A percentile compares a stretch with the other conserved stretches of the same genome.
Evolutionary conservation across 176 grass and related monocot species (phyloP).

Genomic region (Cymbopogon citratus): DNA sequence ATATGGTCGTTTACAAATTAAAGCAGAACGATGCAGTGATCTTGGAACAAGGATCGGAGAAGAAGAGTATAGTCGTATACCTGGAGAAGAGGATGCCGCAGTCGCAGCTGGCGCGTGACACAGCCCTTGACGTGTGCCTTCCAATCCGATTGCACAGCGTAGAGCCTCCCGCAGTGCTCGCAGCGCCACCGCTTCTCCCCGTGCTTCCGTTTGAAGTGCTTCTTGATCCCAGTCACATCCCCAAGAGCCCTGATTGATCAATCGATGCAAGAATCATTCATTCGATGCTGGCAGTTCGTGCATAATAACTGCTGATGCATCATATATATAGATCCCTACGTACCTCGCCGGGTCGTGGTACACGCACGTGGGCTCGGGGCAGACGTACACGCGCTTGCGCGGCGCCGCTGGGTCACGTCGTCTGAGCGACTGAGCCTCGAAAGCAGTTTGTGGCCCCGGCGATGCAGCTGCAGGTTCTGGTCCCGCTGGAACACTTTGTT

Average conservation of each 20-base stretch:
- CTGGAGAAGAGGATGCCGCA: slow-evolving; percentile 95
- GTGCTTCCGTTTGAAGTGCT: slow-evolving; percentile 91
- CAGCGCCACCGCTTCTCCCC: slow-evolving; percentile 96
- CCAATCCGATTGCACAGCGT: slow-evolving; percentile 98
- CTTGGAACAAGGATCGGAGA: too few relatives aligned
- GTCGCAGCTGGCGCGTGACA: slow-evolving; percentile 83
- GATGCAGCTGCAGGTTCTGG: slow-evolving; percentile 97
- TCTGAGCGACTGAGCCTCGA: too few relatives aligned
- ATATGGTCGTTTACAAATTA: too few relatives aligned
- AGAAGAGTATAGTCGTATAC: slow-evolving; percentile 32
- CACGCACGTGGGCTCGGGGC: slow-evolving; percentile 78
- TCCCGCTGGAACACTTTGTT: slow-evolving; percentile 94
- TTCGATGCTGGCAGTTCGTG: too few relatives aligned
- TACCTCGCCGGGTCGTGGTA: slow-evolving; percentile 61
- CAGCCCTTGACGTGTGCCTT: slow-evolving; percentile 95
- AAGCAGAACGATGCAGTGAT: too few relatives aligned
- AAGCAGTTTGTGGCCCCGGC: slow-evolving; percentile 84
- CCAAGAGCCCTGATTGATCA: slow-evolving; percentile 73
- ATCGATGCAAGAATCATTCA: too few relatives aligned
- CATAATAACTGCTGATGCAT: too few relatives aligned
- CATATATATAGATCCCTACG: too few relatives aligned
- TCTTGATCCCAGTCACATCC: slow-evolving; percentile 93
- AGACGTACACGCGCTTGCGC: slow-evolving; percentile 85
- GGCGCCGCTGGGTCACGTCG: neutral
- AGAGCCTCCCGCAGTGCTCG: slow-evolving; percentile 79